phyloP scores from a whole-genome alignment of 768 basidiomycete genomes.

The Obba rivulosa region DNA sequence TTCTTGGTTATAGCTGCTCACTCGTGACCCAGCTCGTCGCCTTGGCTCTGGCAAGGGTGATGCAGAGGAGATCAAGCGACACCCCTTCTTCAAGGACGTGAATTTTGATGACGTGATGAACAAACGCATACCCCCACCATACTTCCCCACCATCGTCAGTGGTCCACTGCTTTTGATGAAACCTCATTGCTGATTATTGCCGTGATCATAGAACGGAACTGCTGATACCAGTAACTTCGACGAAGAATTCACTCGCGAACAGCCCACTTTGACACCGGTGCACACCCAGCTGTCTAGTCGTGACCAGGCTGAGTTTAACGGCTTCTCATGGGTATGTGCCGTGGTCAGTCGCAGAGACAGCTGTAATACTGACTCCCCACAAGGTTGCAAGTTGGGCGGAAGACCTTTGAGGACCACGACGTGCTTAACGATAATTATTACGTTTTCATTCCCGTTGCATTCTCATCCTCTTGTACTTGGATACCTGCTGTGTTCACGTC shows the following conservation, averaged over 20 bases:
- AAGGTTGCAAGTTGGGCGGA: slow-evolving; percentile 37
- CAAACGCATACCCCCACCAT: slow-evolving; percentile 95
- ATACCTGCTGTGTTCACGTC: slow-evolving; percentile 27
- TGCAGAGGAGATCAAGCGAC: slow-evolving; percentile 95
- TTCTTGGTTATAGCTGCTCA: slow-evolving; percentile 59
- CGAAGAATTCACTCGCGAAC: slow-evolving; percentile 94
- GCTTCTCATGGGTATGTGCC: slow-evolving; percentile 88
- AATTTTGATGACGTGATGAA: slow-evolving; percentile 95
- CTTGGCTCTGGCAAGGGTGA: slow-evolving; percentile 89
- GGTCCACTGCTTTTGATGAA: neutral
- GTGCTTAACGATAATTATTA: slow-evolving; percentile 19
- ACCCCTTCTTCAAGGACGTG: slow-evolving; percentile 98
- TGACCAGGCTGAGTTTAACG: slow-evolving; percentile 94
- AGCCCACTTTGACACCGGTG: slow-evolving; percentile 96
- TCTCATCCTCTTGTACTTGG: slow-evolving; percentile 21
- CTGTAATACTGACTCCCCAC: too few species aligned
- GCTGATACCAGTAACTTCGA: slow-evolving; percentile 93
- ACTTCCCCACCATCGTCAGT: slow-evolving; percentile 92
- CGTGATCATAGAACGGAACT: slow-evolving; percentile 59
- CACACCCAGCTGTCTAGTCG: slow-evolving; percentile 86
- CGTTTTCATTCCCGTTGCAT: slow-evolving; percentile 18
- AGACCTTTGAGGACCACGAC: slow-evolving; percentile 17
- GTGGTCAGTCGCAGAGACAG: too few species aligned
- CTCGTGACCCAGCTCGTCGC: slow-evolving; percentile 85
- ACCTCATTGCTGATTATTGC: neutral